phyloP scores from a whole-genome alignment of 1,139 yeast genomes.

The Blastobotrys aristatus region DNA sequence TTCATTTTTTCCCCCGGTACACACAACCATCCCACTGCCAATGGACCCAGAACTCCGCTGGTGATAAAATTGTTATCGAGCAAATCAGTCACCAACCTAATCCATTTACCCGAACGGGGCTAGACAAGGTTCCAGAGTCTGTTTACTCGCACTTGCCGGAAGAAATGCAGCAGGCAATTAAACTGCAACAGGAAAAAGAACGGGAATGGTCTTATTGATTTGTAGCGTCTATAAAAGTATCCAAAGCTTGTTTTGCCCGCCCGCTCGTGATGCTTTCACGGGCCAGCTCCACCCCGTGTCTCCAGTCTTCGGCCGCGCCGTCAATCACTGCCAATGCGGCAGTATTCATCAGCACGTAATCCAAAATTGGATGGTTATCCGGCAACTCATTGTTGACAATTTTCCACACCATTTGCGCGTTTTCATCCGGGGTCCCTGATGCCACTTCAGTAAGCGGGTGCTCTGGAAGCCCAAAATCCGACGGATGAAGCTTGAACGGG shows the following conservation, averaged over 20 bases:
- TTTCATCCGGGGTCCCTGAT: constrained; percentile 83
- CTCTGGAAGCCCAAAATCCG: constrained; percentile 74
- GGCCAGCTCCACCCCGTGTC: constrained; percentile 72
- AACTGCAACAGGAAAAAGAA: constrained; percentile 61
- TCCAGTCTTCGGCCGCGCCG: constrained; percentile 64
- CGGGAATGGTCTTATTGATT: constrained; percentile 19
- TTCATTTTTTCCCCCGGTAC: constrained; percentile 61
- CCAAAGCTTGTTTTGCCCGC: constrained; percentile 54
- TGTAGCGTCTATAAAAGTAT: constrained; percentile 47
- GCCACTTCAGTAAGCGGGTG: constrained; percentile 63
- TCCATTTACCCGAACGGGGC: constrained; percentile 51
- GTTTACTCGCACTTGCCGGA: constrained; percentile 55
- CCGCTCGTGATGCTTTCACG: constrained; percentile 63
- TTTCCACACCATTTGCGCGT: constrained; percentile 59
- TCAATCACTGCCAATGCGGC: constrained; percentile 81
- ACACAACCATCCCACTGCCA: constrained; percentile 63
- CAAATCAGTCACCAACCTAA: constrained; percentile 46
- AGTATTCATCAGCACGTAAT: constrained; percentile 80
- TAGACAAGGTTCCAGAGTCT: constrained; percentile 51
- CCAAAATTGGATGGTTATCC: constrained; percentile 61
- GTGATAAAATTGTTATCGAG: constrained; percentile 42
- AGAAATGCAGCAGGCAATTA: constrained; percentile 55
- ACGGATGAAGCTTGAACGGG: constrained; percentile 39
- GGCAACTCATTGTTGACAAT: constrained; percentile 53
- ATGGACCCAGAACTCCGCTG: constrained; percentile 24